Evolutionary conservation across 2,329 filamentous ascomycete species (phyloP).

Genomic region (Leptosphaerulina australis): DNA sequence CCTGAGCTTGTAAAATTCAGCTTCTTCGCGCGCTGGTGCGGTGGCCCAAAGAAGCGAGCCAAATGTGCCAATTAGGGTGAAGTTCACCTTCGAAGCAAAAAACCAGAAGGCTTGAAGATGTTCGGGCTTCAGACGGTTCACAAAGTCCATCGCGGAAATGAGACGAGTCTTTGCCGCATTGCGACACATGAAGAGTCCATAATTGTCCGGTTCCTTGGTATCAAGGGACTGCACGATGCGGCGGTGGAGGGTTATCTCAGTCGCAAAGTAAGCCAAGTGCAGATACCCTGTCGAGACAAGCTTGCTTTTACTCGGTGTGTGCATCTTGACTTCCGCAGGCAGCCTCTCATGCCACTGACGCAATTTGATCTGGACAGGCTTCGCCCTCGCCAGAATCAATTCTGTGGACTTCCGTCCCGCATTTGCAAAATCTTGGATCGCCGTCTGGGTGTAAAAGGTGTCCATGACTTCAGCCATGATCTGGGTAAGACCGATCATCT

Average conservation of each 20-base stretch:
- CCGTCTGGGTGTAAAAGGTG: slow-evolving; percentile 79
- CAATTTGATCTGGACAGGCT: slow-evolving; percentile 80
- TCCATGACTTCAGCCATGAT: slow-evolving; percentile 82
- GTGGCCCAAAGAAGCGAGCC: slow-evolving; percentile 89
- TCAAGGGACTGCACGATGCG: slow-evolving; percentile 84
- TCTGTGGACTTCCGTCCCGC: slow-evolving; percentile 74
- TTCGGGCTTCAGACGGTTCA: slow-evolving; percentile 84
- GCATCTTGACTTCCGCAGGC: slow-evolving; percentile 69
- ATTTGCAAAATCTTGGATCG: slow-evolving; percentile 70
- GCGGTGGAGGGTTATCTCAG: slow-evolving; percentile 90
- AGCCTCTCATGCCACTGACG: slow-evolving; percentile 81
- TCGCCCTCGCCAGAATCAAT: slow-evolving; percentile 74
- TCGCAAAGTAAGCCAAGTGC: slow-evolving; percentile 90
- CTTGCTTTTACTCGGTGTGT: slow-evolving; percentile 53
- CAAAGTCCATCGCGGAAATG: slow-evolving; percentile 96
- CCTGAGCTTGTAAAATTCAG: slow-evolving; percentile 86
- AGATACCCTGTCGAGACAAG: slow-evolving; percentile 66
- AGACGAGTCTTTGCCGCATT: slow-evolving; percentile 91
- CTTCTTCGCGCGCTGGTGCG: slow-evolving; percentile 83
- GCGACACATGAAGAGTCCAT: slow-evolving; percentile 89
- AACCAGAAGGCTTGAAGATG: slow-evolving; percentile 95
- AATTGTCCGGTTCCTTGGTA: slow-evolving; percentile 66
- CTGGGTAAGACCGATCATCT: slow-evolving; percentile 76
- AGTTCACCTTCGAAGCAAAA: slow-evolving; percentile 86
- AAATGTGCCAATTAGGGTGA: slow-evolving; percentile 93